These are phyloP conservation scores for Dactylellina haptotyla DNA, from an alignment of 2,329 filamentous ascomycete species.

Conservation along the genomic window DNA sequence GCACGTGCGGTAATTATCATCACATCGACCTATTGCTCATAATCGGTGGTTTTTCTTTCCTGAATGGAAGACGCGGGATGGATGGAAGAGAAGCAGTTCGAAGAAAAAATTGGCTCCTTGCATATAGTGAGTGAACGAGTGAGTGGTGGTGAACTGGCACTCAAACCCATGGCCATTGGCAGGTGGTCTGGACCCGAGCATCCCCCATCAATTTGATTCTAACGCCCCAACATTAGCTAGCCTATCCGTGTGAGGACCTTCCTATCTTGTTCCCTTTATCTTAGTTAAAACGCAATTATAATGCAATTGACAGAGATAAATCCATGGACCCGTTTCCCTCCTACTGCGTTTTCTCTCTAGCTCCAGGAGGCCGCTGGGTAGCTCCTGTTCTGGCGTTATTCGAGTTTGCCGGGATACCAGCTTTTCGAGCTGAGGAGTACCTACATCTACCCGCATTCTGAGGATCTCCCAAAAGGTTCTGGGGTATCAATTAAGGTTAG, in stretches of 20 bases:
- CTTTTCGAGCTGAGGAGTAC: constrained; percentile 11
- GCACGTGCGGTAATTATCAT: constrained; percentile 7
- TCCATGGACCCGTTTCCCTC: neutral
- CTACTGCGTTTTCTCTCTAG: neutral
- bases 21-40: neutral
- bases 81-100: constrained; percentile 7
- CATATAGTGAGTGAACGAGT: constrained; percentile 12
- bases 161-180: neutral
- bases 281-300: neutral
- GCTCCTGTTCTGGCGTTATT: too few relatives aligned
- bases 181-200: too few relatives aligned
- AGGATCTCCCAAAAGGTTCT: constrained; percentile 35
- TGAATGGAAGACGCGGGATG: too few relatives aligned
- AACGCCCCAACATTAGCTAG: neutral
- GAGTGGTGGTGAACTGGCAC: constrained; percentile 21
- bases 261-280: too few relatives aligned
- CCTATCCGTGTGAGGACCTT: too few relatives aligned
- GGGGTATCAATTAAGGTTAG: constrained; percentile 51
- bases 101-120: constrained; percentile 3
- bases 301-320: neutral
- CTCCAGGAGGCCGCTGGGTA: too few relatives aligned
- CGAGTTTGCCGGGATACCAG: too few relatives aligned
- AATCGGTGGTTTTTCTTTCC: neutral
- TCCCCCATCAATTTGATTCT: neutral
- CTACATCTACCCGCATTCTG: constrained; percentile 24